Conservation (phyloP, 169 alveolate genomes). For the Babesia ovis region DNA sequence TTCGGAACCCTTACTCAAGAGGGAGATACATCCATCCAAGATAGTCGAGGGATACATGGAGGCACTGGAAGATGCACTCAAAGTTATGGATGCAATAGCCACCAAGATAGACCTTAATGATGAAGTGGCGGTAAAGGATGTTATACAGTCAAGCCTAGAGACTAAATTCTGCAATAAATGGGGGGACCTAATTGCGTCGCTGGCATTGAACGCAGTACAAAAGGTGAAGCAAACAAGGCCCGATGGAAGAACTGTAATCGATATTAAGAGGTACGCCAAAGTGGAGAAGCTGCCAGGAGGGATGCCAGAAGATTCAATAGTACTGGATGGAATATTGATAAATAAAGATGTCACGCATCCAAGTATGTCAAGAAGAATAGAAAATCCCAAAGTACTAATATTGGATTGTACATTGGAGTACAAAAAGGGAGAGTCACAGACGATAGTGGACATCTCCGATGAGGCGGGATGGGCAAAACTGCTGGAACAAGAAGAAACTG, state of each 20-base stretch:
- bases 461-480: conserved; percentile 95
- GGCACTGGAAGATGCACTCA: conserved; percentile 90
- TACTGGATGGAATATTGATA: conserved; percentile 95
- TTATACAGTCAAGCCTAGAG: conserved; percentile 83
- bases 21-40: conserved; percentile 94
- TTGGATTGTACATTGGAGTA: conserved; percentile 98
- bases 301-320: conserved; percentile 91
- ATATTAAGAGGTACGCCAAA: conserved; percentile 94
- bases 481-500: conserved; percentile 95
- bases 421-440: conserved; percentile 97
- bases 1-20: conserved; percentile 92
- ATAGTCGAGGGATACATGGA: conserved; percentile 92
- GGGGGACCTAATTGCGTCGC: conserved; percentile 90
- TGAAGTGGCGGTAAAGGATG: conserved; percentile 81
- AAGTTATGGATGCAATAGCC: conserved; percentile 87
- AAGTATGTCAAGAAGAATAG: conserved; percentile 92
- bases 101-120: conserved; percentile 84
- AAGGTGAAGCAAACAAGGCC: conserved; percentile 69
- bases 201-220: conserved; percentile 94
- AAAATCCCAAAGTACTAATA: conserved; percentile 94
- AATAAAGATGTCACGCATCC: conserved; percentile 98
- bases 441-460: conserved; percentile 95
- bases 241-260: conserved; percentile 87
- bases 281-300: conserved; percentile 99
- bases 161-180: conserved; percentile 93